Conservation (phyloP, 2,329 filamentous ascomycete genomes). For the Arthroderma sp. region DNA sequence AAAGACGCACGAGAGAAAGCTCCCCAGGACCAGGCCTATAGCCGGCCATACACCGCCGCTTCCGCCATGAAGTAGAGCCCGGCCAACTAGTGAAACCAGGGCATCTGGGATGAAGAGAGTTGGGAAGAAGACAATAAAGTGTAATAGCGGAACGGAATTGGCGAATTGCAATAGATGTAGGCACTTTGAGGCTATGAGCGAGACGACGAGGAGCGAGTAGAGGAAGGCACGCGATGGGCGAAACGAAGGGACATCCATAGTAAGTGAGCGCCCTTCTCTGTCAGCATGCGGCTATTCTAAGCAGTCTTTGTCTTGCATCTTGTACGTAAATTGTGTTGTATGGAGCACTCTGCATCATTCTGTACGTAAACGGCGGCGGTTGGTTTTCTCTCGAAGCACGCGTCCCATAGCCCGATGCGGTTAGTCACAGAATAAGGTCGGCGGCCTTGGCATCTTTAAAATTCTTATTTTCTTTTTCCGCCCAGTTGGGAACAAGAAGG, state of each 20-base stretch:
- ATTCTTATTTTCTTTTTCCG: neutral
- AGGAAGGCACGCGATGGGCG: slow-evolving; percentile 18
- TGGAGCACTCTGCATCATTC: too few species aligned
- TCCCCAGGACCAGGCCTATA: slow-evolving; percentile 15
- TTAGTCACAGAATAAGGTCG: neutral
- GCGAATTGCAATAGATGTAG: slow-evolving; percentile 22
- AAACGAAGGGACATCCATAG: slow-evolving; percentile 18
- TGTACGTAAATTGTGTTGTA: too few species aligned
- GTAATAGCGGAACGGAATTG: slow-evolving; percentile 15
- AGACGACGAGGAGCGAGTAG: slow-evolving; percentile 20
- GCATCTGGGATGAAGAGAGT: slow-evolving; percentile 23
- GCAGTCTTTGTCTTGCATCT: too few species aligned
- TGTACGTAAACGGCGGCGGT: too few species aligned
- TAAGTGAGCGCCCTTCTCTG: neutral
- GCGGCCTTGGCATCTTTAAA: slow-evolving; percentile 4
- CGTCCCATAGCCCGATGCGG: neutral
- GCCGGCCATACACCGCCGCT: slow-evolving; percentile 8
- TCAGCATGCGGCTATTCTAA: neutral
- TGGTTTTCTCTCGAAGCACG: neutral
- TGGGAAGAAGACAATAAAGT: slow-evolving; percentile 21
- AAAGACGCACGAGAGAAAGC: slow-evolving; percentile 18
- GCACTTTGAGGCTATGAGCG: slow-evolving; percentile 19
- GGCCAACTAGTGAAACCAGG: slow-evolving; percentile 16
- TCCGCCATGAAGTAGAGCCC: slow-evolving; percentile 18
- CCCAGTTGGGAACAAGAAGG: neutral